phyloP scores from a whole-genome alignment of 768 basidiomycete genomes.

The Leccinum rimulosum region DNA sequence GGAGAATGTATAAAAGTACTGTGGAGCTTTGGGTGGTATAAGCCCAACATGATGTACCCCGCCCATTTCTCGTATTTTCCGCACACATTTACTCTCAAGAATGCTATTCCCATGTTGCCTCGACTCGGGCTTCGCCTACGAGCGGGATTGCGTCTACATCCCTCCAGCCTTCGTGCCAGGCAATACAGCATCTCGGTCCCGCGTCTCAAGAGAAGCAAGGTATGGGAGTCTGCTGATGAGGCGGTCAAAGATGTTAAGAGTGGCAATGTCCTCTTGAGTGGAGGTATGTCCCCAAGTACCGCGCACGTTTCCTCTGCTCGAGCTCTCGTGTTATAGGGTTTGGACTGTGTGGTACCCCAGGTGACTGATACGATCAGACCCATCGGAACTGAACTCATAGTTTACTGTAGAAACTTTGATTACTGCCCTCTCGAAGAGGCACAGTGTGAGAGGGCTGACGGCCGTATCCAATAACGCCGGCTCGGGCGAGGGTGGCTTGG shows the following conservation, averaged over 20 bases:
- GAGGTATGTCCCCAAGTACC: conserved; percentile 53
- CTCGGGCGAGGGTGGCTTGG: conserved; percentile 62
- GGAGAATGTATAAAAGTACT: conserved; percentile 15
- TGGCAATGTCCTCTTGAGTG: conserved; percentile 72
- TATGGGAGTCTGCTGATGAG: conserved; percentile 76
- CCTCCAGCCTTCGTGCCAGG: conserved; percentile 2
- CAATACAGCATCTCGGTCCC: conserved; percentile 5
- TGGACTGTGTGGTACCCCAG: conserved; percentile 83
- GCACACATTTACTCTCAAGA: neutral
- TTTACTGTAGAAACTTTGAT: conserved; percentile 67
- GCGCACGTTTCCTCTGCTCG: neutral
- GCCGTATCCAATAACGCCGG: conserved; percentile 88
- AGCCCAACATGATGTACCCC: neutral
- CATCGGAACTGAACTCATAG: neutral
- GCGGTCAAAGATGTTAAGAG: conserved; percentile 81
- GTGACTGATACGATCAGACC: conserved; percentile 34
- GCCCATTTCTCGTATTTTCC: neutral
- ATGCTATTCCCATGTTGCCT: conserved; percentile 4
- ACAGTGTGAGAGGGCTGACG: conserved; percentile 66
- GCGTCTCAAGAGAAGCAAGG: conserved; percentile 42
- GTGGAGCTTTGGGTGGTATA: neutral
- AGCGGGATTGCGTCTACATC: conserved; percentile 6
- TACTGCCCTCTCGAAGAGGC: conserved; percentile 65
- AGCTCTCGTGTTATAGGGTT: conserved; percentile 55
- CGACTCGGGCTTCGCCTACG: neutral